phyloP scores from a whole-genome alignment of 495 filamentous ascomycete genomes.

The Penicillium ucsense region DNA sequence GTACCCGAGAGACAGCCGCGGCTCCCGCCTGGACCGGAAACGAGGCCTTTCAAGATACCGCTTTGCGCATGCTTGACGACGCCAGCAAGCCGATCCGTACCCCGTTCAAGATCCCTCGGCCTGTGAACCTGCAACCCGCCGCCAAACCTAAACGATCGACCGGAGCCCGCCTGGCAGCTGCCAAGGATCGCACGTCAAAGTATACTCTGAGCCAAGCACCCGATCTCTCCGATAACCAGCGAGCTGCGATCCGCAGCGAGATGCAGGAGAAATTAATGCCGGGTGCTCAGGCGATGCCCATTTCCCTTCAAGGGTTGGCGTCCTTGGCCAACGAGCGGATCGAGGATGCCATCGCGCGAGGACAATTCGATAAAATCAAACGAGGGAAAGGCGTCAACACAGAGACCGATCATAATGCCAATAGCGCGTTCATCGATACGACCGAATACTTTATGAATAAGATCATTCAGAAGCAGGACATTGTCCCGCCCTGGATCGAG shows the following conservation, averaged over 20 bases:
- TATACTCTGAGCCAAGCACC: constrained; percentile 57
- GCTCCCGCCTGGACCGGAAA: constrained; percentile 69
- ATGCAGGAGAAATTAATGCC: constrained; percentile 74
- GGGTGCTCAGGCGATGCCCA: constrained; percentile 64
- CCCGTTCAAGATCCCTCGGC: constrained; percentile 42
- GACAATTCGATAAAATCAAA: constrained; percentile 82
- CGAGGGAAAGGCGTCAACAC: constrained; percentile 63
- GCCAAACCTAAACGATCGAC: constrained; percentile 32
- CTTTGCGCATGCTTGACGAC: constrained; percentile 84
- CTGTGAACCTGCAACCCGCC: constrained; percentile 53
- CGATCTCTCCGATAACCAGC: constrained; percentile 57
- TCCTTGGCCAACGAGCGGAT: constrained; percentile 89
- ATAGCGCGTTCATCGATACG: constrained; percentile 87
- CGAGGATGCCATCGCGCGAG: constrained; percentile 84
- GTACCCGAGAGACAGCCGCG: constrained; percentile 61
- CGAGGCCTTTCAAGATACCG: constrained; percentile 63
- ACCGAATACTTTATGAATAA: constrained; percentile 99
- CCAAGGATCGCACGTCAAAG: constrained; percentile 64
- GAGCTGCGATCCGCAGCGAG: constrained; percentile 55
- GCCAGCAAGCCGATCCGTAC: constrained; percentile 60
- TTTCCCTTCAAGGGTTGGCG: constrained; percentile 66
- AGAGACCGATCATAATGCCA: constrained; percentile 69
- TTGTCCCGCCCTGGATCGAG: constrained; percentile 64
- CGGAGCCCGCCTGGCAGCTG: constrained; percentile 59
- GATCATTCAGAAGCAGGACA: constrained; percentile 88